Evolutionary conservation across 2,329 filamentous ascomycete genomes (phyloP).

Genomic region (Colletotrichum sp.): DNA sequence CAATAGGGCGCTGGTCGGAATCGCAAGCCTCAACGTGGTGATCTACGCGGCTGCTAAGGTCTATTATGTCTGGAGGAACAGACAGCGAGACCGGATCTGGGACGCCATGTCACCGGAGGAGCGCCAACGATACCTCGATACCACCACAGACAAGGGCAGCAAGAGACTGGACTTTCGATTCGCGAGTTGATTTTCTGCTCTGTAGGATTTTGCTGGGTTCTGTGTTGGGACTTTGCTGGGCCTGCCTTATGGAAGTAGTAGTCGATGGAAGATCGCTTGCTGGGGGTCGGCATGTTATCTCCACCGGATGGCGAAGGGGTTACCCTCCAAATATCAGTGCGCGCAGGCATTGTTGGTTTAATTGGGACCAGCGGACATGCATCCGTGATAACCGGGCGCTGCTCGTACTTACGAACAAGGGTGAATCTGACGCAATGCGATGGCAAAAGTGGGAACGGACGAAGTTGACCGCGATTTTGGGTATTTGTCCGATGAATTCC

Average conservation of each 20-base stretch:
- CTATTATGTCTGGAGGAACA: conserved; percentile 58
- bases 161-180: conserved; percentile 25
- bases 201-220: neutral
- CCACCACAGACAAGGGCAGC: conserved; percentile 22
- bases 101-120: conserved; percentile 42
- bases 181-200: conserved; percentile 19
- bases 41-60: conserved; percentile 52
- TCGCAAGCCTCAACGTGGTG: conserved; percentile 24
- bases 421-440: neutral
- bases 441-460: neutral
- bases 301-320: neutral
- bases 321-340: neutral
- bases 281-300: neutral
- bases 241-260: neutral
- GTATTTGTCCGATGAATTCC: neutral
- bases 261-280: neutral
- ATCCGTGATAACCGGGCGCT: neutral
- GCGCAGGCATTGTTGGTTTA: neutral
- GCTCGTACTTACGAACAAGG: neutral
- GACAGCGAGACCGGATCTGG: conserved; percentile 49
- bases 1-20: conserved; percentile 23
- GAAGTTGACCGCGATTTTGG: neutral
- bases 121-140: conserved; percentile 18
- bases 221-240: neutral
- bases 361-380: conserved; percentile 1